These are phyloP conservation scores for Annulohypoxylon moriforme DNA, from an alignment of 495 filamentous ascomycete species.

Conservation along the genomic window DNA sequence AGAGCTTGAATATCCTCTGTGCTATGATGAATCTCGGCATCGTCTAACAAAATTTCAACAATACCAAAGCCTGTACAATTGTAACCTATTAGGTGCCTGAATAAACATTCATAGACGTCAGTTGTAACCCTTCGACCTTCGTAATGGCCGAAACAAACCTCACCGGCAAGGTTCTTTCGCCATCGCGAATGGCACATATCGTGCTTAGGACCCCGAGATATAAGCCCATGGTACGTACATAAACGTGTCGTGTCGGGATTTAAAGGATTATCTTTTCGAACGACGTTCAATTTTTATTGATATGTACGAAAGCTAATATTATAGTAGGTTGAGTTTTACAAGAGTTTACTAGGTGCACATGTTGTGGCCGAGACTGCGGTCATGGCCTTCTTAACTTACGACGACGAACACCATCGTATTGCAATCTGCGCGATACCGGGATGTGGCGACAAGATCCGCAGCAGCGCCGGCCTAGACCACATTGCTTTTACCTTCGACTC, in stretches of 20 bases:
- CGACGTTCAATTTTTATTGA: background rate
- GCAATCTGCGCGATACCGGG: conserved; percentile 50
- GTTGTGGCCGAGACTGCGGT: conserved; percentile 28
- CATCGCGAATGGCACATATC: conserved; percentile 41
- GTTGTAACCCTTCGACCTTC: background rate
- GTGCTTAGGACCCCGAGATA: conserved; percentile 47
- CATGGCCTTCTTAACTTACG: conserved; percentile 56
- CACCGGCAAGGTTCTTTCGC: conserved; percentile 43
- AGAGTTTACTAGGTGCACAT: conserved; percentile 49
- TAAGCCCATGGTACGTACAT: conserved; percentile 33
- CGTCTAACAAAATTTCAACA: background rate
- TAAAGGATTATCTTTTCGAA: no score
- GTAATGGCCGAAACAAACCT: conserved; percentile 30
- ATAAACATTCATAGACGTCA: conserved; percentile 1
- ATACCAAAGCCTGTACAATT: background rate
- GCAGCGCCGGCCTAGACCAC: conserved; percentile 53
- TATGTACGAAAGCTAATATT: background rate
- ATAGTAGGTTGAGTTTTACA: conserved; percentile 48
- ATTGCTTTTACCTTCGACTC: conserved; percentile 54
- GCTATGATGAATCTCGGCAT: background rate
- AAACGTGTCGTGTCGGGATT: no score
- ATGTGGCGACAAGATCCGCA: conserved; percentile 27
- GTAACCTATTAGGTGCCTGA: background rate
- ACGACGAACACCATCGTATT: conserved; percentile 62
- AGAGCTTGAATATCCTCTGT: background rate